phyloP scores from a whole-genome alignment of 163 green algal species.

The Scenedesmus sp. region DNA sequence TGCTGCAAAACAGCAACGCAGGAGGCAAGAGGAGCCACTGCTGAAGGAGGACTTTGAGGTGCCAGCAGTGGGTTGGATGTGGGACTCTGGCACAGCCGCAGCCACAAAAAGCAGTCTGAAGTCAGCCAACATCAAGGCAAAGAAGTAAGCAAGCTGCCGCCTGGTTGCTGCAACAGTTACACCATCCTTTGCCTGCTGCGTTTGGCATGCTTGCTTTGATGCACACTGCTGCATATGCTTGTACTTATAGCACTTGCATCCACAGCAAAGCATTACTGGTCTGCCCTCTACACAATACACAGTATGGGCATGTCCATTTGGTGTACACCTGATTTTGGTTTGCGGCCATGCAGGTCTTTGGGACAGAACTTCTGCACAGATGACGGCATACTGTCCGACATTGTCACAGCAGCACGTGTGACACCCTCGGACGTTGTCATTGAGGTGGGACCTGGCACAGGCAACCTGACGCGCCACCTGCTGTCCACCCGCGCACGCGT shows the following conservation, averaged over 20 bases:
- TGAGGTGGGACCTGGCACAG: slow-evolving; percentile 91
- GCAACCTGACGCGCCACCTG: slow-evolving; percentile 92
- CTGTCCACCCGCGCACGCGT: slow-evolving; percentile 79
- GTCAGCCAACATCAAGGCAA: slow-evolving; percentile 71
- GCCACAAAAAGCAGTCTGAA: slow-evolving; percentile 64
- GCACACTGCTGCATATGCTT: background rate
- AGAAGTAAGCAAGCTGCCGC: slow-evolving; percentile 63
- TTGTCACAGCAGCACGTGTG: slow-evolving; percentile 80
- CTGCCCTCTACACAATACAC: background rate
- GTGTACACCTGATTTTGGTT: too few relatives aligned
- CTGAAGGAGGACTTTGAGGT: slow-evolving; percentile 42
- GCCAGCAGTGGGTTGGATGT: slow-evolving; percentile 65
- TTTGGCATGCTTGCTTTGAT: background rate
- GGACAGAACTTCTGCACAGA: slow-evolving; percentile 97
- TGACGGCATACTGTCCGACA: slow-evolving; percentile 80
- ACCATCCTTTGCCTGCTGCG: too few relatives aligned
- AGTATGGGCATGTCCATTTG: too few relatives aligned
- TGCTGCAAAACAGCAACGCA: background rate
- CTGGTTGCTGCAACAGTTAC: background rate
- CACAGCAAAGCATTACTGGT: background rate
- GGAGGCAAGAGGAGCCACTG: background rate
- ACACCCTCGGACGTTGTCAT: slow-evolving; percentile 85
- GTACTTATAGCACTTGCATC: background rate
- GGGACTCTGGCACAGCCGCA: slow-evolving; percentile 46
- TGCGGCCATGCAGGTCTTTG: slow-evolving; percentile 79